These are phyloP conservation scores for Magnaporthiopsis incrustans DNA, from an alignment of 2,329 filamentous ascomycete genomes.

Conservation along the genomic window DNA sequence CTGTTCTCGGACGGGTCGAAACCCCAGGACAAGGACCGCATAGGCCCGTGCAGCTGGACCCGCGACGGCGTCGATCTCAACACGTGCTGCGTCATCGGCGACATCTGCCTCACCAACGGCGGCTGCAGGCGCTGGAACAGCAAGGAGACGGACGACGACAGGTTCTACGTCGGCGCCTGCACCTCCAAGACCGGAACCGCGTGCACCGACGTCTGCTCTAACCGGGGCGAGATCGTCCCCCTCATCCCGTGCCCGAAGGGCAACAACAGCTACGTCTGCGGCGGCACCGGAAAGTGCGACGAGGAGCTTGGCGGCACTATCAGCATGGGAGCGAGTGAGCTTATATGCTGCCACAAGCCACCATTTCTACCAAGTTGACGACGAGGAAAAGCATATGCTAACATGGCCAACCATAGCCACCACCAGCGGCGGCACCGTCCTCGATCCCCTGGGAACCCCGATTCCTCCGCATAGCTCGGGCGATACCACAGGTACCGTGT, in stretches of 20 bases:
- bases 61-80: too few relatives aligned
- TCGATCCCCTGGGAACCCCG: neutral
- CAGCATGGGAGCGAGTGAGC: neutral
- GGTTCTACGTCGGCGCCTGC: constrained; percentile 3
- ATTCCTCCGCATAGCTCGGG: neutral
- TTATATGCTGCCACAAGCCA: neutral
- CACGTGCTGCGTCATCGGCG: constrained; percentile 4
- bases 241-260: neutral
- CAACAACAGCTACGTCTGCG: neutral
- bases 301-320: neutral
- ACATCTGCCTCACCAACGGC: constrained; percentile 3
- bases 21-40: neutral
- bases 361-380: too few relatives aligned
- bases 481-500: neutral
- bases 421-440: neutral
- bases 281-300: neutral
- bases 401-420: neutral
- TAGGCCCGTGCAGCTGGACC: neutral
- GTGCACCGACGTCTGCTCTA: neutral
- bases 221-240: neutral
- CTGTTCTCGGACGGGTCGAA: neutral
- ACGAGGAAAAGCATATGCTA: too few relatives aligned
- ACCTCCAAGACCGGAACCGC: neutral
- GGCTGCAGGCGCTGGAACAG: neutral
- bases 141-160: neutral